Conservation (phyloP, 805 yeast species). For the Candida taoyuanica region DNA sequence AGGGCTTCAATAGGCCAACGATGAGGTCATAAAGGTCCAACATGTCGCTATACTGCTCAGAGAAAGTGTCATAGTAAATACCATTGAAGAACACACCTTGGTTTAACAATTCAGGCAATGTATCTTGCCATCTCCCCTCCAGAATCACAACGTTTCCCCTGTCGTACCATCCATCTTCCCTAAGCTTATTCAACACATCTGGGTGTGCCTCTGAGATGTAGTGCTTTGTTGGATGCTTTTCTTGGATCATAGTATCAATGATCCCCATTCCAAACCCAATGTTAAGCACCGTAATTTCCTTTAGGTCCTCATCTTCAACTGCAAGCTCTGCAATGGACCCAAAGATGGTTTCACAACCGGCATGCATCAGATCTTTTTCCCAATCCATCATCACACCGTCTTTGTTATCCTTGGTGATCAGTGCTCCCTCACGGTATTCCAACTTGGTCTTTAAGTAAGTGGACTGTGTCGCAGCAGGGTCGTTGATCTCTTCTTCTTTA, state of each 20-base stretch:
- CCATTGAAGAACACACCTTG: slow-evolving; percentile 79
- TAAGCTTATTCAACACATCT: slow-evolving; percentile 69
- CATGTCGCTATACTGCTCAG: slow-evolving; percentile 90
- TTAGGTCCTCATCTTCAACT: slow-evolving; percentile 28
- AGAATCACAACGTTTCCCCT: slow-evolving; percentile 66
- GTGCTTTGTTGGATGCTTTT: slow-evolving; percentile 55
- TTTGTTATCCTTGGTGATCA: slow-evolving; percentile 60
- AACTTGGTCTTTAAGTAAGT: slow-evolving; percentile 63
- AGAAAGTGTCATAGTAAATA: slow-evolving; percentile 88
- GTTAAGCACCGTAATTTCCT: slow-evolving; percentile 56
- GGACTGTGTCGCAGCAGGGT: slow-evolving; percentile 61
- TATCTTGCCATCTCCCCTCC: slow-evolving; percentile 93
- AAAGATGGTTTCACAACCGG: slow-evolving; percentile 74
- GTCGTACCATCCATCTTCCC: slow-evolving; percentile 77
- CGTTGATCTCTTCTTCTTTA: slow-evolving; percentile 31
- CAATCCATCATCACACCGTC: slow-evolving; percentile 99
- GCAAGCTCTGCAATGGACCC: slow-evolving; percentile 33
- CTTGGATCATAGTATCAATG: slow-evolving; percentile 74
- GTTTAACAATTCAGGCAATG: slow-evolving; percentile 58
- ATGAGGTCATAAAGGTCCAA: slow-evolving; percentile 74
- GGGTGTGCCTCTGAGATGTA: slow-evolving; percentile 96
- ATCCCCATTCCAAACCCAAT: slow-evolving; percentile 98
- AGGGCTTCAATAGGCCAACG: slow-evolving; percentile 77
- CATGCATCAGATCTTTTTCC: slow-evolving; percentile 79
- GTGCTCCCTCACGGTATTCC: slow-evolving; percentile 61